Base-by-base conservation (phyloP, 1,284 basidiomycete genomes). In the Cronartium quercuum region DNA sequence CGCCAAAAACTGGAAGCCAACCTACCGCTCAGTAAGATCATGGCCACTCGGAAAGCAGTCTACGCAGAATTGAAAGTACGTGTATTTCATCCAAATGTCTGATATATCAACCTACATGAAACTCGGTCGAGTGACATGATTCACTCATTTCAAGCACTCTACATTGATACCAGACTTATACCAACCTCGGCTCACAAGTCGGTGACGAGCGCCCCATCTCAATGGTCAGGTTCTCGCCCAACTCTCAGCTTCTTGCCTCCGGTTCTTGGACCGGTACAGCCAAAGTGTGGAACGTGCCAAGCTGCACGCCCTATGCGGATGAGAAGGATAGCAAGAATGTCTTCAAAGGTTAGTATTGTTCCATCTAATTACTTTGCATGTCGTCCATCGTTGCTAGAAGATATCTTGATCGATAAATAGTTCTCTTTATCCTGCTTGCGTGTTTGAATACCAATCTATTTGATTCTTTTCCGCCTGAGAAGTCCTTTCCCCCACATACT, bases 211-310 rank as follows among this genome's bases (percentile, higher is more conserved):
- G 96, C 65, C 94, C 95, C 1, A 88, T 98, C 77, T 91, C 93
- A 0, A 89, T 92, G 83, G 91, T 97, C 38, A 89, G 96, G 34
- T 98, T 98, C 82, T 89, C 95, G 0, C 96, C 96, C 4, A 90
- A 97, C 81, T 90, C 90, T 78, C 83, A 91, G 80, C 86, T 91
- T 61, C 85, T 98, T 37, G 91, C 93, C 0, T 96, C 95, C 0
- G 93, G 90, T 3, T 92, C 91, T 78, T 99, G 96, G 96, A 92
- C 94, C 12, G 96, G 96, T 34, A 88, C 88, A 57, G 88, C 94
- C 40, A 97, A 94, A 83, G 81, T 98, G 12, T 98, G 96, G 96
- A 90, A 92, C 78, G 87, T 98, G 13, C 96, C 96, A 10, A 87
- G 89, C 34, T 82, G 82, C 35, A 78, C 76, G 29, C 77, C 76